Conservation (phyloP, 139 green algal species). For the Tetradesmus lagerheimii region DNA sequence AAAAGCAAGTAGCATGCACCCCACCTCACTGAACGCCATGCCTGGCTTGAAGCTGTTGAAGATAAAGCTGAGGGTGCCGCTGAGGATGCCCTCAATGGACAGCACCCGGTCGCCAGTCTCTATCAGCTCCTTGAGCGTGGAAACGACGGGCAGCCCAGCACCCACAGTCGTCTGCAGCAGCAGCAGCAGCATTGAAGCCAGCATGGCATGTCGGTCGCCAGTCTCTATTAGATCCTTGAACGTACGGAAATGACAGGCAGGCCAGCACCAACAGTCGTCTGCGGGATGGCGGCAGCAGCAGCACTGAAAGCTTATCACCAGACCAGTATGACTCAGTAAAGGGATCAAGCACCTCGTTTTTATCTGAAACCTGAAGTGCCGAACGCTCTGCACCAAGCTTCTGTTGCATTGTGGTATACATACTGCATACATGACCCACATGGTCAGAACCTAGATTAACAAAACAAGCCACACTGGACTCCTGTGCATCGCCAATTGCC, state of each 20-base stretch:
- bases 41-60: conserved; percentile 90
- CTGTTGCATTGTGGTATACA: no score
- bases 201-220: conserved; percentile 87
- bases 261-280: conserved; percentile 93
- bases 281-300: not conserved
- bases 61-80: conserved; percentile 97
- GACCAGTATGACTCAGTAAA: no score
- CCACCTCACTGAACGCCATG: conserved; percentile 71
- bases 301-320: not conserved
- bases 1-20: no score
- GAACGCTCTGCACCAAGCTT: no score
- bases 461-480: no score
- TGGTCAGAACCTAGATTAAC: no score
- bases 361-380: no score
- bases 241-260: conserved; percentile 96
- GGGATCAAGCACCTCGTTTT: no score
- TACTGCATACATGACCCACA: no score
- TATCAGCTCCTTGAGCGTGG: conserved; percentile 89
- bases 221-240: conserved; percentile 89
- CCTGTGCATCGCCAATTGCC: no score
- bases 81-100: conserved; percentile 94
- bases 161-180: conserved; percentile 85
- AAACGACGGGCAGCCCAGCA: conserved; percentile 95
- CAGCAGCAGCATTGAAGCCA: not conserved
- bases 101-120: conserved; percentile 92